Evolutionary conservation across 139 green algal species (phyloP).

Genomic region (Coelastrella sp.): DNA sequence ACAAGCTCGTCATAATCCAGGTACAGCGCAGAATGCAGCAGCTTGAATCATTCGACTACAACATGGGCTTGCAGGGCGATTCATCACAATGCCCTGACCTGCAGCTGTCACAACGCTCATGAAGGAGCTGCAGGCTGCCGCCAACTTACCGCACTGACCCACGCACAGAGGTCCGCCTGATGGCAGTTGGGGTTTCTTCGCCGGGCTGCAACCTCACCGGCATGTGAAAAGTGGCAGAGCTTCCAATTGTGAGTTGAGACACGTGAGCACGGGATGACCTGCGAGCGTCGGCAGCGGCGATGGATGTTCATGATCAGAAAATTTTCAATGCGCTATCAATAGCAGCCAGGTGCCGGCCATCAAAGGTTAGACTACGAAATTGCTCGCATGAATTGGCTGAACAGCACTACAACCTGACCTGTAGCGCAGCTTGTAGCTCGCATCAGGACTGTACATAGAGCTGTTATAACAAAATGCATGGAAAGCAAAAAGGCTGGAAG

Average conservation of each 20-base stretch:
- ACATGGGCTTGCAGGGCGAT: background rate
- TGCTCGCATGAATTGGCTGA: too few relatives aligned
- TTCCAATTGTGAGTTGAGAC: constrained; percentile 42
- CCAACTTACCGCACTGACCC: constrained; percentile 23
- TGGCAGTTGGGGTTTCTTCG: constrained; percentile 26
- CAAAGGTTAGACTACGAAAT: too few relatives aligned
- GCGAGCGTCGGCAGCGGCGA: too few relatives aligned
- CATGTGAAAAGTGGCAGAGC: constrained; percentile 36
- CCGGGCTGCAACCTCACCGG: constrained; percentile 22
- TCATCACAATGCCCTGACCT: background rate
- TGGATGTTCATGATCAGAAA: background rate
- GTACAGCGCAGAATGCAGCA: background rate
- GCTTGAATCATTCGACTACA: background rate
- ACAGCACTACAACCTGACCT: too few relatives aligned
- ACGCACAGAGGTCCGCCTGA: constrained; percentile 28
- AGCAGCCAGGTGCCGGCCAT: too few relatives aligned
- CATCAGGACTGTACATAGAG: too few relatives aligned
- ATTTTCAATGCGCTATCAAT: background rate
- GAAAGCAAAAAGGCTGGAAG: too few relatives aligned
- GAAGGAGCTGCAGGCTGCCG: background rate
- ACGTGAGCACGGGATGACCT: constrained; percentile 41
- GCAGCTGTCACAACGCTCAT: background rate
- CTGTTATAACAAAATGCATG: too few relatives aligned
- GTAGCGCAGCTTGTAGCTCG: too few relatives aligned
- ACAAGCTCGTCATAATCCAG: background rate